Conservation (phyloP, 2,329 filamentous ascomycete genomes). For the Monascus ruber region DNA sequence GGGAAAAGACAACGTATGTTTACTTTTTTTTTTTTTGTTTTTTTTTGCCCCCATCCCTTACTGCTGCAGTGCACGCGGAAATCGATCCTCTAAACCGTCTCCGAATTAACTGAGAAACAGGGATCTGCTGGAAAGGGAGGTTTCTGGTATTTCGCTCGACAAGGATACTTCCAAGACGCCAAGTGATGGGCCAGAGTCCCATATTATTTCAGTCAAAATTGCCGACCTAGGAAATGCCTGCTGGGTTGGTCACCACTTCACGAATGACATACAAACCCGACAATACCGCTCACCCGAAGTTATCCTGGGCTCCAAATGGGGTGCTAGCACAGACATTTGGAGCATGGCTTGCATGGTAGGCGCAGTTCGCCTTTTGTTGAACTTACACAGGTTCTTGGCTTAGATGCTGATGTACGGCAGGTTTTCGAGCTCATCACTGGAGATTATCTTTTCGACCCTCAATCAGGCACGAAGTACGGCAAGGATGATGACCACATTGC, state of each 20-base stretch:
- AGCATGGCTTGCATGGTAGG: constrained; percentile 98
- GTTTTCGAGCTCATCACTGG: constrained; percentile 96
- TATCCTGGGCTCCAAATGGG: constrained; percentile 94
- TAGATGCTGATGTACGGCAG: constrained; percentile 36
- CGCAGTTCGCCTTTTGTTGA: constrained; percentile 2
- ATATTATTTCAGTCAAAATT: constrained; percentile 96
- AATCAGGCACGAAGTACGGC: constrained; percentile 96
- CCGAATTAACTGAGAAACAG: constrained; percentile 33
- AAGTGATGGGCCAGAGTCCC: constrained; percentile 33
- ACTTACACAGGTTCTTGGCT: neutral
- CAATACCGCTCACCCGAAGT: constrained; percentile 97
- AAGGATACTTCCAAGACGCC: constrained; percentile 44
- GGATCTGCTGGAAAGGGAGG: constrained; percentile 81
- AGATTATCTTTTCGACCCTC: constrained; percentile 95
- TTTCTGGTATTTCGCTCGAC: constrained; percentile 88
- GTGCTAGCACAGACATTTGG: constrained; percentile 98
- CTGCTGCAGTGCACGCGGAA: neutral
- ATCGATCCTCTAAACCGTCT: too few relatives aligned
- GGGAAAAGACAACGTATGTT: constrained; percentile 88
- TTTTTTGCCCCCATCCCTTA: neutral
- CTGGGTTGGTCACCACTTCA: constrained; percentile 98
- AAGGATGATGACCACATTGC: constrained; percentile 99
- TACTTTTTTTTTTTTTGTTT: constrained; percentile 1
- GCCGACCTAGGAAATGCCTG: constrained; percentile 96
- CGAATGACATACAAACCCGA: constrained; percentile 95